These are phyloP conservation scores for Dentiscutata heterogama DNA, from an alignment of 371 early-diverging fungal genomes.

Conservation along the genomic window DNA sequence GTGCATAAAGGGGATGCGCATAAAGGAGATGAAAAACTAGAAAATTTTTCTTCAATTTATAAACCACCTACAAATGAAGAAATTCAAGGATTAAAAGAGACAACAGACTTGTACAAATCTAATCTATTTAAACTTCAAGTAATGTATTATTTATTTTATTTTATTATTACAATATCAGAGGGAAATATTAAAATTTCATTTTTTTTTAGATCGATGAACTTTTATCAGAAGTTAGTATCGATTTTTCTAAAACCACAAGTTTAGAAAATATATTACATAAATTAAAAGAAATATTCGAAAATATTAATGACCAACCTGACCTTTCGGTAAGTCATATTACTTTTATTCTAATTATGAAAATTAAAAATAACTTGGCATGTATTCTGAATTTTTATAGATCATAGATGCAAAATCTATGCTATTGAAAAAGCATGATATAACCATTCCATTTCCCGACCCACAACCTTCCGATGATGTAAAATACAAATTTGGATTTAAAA, in stretches of 20 bases:
- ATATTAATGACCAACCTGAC: slow-evolving; percentile 60
- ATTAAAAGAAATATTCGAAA: slow-evolving; percentile 66
- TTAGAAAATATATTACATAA: slow-evolving; percentile 81
- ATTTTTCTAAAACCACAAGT: slow-evolving; percentile 66
- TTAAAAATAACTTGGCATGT: neutral
- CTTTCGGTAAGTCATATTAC: slow-evolving; percentile 57
- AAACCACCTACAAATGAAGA: slow-evolving; percentile 82
- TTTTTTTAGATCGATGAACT: slow-evolving; percentile 81
- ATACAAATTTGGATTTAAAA: slow-evolving; percentile 80
- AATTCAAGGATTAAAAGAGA: slow-evolving; percentile 84
- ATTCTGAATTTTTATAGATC: slow-evolving; percentile 49
- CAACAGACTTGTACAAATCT: slow-evolving; percentile 86
- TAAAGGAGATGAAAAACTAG: too few relatives aligned
- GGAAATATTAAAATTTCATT: too few relatives aligned
- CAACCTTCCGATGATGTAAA: slow-evolving; percentile 74
- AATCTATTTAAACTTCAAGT: slow-evolving; percentile 93
- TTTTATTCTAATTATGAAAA: slow-evolving; percentile 4
- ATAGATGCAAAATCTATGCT: slow-evolving; percentile 58
- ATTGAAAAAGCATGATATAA: slow-evolving; percentile 60
- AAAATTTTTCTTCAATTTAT: slow-evolving; percentile 48
- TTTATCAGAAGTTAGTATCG: slow-evolving; percentile 73
- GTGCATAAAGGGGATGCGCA: too few relatives aligned
- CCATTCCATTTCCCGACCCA: slow-evolving; percentile 81
- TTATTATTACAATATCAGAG: too few relatives aligned
- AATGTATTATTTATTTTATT: slow-evolving; percentile 6